phyloP scores from a whole-genome alignment of 306 rosid genomes.

The Casuarina glauca region DNA sequence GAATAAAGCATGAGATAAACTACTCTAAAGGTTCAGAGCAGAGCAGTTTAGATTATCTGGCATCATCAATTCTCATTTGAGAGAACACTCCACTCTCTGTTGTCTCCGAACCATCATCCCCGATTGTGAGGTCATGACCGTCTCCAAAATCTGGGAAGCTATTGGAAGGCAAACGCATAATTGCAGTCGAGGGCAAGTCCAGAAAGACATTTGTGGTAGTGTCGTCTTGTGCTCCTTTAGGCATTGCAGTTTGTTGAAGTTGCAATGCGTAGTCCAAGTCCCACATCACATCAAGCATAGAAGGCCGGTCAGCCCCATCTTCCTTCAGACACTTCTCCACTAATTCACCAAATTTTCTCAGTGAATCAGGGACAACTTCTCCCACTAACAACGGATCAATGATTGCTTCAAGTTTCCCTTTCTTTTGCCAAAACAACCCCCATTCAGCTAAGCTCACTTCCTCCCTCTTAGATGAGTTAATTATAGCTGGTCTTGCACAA shows the following conservation, averaged over 20 bases:
- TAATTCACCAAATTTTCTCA: slow-evolving; percentile 38
- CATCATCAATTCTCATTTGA: slow-evolving; percentile 31
- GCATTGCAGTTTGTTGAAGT: no score
- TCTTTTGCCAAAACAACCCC: slow-evolving; percentile 45
- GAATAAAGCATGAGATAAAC: not conserved
- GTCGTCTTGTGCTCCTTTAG: no score
- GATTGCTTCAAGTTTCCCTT: slow-evolving; percentile 35
- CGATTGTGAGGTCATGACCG: not conserved
- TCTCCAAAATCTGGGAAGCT: no score
- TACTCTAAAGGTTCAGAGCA: not conserved
- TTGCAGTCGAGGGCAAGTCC: no score
- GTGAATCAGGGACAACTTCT: slow-evolving; percentile 39
- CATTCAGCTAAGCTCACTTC: slow-evolving; percentile 53
- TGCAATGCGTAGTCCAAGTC: no score
- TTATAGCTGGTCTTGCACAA: slow-evolving; percentile 54
- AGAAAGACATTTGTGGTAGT: no score
- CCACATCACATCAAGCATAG: slow-evolving; percentile 38
- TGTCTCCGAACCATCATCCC: slow-evolving; percentile 26
- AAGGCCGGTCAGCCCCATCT: slow-evolving; percentile 48
- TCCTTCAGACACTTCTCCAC: slow-evolving; percentile 42
- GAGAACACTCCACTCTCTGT: slow-evolving; percentile 37
- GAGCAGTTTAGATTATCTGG: slow-evolving; percentile 16
- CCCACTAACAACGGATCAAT: slow-evolving; percentile 42
- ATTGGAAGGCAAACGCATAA: no score
- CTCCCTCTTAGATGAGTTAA: slow-evolving; percentile 30